Base-by-base conservation (phyloP, 768 basidiomycete species). In the Cytidiella melzeri region DNA sequence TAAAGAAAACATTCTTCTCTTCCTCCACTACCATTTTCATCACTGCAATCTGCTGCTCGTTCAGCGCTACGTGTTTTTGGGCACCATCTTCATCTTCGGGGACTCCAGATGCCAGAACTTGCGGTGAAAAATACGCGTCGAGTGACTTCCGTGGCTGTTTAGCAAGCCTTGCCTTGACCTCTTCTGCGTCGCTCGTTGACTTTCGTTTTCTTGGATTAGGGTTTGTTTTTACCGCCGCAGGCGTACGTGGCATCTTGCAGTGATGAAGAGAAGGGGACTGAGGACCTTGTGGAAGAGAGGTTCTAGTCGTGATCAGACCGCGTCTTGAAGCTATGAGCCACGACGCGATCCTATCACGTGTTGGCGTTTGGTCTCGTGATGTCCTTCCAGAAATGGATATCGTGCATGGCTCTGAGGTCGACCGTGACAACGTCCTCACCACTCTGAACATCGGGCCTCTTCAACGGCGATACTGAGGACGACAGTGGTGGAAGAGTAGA, bases 1-100 rank as follows among this genome's bases (percentile, higher is more conserved):
- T 84, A 59, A 84, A 84, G 65, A 85, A 84, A 13, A 85, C 71
- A 42, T 66, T 81, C 64, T 78, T 74, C 10, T 72, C 76, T 27
- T 77, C 73, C 2, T 81, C 74, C 9, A 83, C 75, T 2, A 72
- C 73, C 63, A 81, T 67, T 34, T 64, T 61, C 41, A 83, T 55
- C 0, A 84, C 75, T 25, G 61, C 61, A 36, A 69, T 66, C 58
- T 84, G 83, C 53, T 84, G 80, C 7, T 69, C 64, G 50, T 76
- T 79, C 39, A 83, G 69, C 5, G 69, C 57, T 2, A 80, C 73
- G 18, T 57, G 53, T 20, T 63, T 58, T n/a, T 48, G 43, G n/a
- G 55, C 51, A 10, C 36, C 48, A 19, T 48, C 43, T n/a, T 55
- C 52, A 7, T 49, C 45, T 9, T 56, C 48, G 3, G 56, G 54